Evolutionary conservation across 768 basidiomycete genomes (phyloP).

Genomic region (Boletus sp.): DNA sequence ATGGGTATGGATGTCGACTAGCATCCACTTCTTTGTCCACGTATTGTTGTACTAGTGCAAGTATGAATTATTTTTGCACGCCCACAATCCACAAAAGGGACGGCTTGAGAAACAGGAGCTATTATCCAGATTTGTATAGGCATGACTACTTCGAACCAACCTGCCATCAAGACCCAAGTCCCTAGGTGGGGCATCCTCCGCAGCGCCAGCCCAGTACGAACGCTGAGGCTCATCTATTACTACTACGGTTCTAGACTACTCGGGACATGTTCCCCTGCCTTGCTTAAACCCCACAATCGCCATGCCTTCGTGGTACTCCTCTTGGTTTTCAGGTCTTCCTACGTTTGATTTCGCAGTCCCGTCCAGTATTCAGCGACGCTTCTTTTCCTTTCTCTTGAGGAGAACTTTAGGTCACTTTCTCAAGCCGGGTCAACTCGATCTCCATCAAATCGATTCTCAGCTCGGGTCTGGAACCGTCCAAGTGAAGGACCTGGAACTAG

Average conservation of each 20-base stretch:
- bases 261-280: conserved; percentile 15
- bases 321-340: conserved; percentile 53
- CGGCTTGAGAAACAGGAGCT: conserved; percentile 13
- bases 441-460: conserved; percentile 84
- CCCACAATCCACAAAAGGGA: not conserved
- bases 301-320: conserved; percentile 58
- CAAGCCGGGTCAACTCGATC: conserved; percentile 85
- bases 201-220: conserved; percentile 1
- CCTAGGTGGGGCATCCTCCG: conserved; percentile 1
- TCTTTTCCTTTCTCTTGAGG: conserved; percentile 86
- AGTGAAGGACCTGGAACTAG: conserved; percentile 78
- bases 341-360: conserved; percentile 65
- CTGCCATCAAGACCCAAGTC: conserved; percentile 1
- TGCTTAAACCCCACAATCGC: conserved; percentile 11
- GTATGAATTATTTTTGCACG: not conserved
- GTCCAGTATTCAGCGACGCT: conserved; percentile 76
- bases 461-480: conserved; percentile 89
- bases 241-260: not conserved
- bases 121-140: conserved; percentile 17
- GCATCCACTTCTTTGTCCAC: conserved; percentile 8
- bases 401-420: conserved; percentile 81
- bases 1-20: conserved; percentile 92
- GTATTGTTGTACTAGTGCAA: not conserved
- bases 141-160: not conserved
- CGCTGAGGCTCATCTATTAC: not conserved